A percentile compares a stretch with the other conserved stretches of the same genome.
These are phyloP conservation scores for Quercus lobata DNA, from an alignment of 331 rosid genomes.

Conservation along the genomic window DNA sequence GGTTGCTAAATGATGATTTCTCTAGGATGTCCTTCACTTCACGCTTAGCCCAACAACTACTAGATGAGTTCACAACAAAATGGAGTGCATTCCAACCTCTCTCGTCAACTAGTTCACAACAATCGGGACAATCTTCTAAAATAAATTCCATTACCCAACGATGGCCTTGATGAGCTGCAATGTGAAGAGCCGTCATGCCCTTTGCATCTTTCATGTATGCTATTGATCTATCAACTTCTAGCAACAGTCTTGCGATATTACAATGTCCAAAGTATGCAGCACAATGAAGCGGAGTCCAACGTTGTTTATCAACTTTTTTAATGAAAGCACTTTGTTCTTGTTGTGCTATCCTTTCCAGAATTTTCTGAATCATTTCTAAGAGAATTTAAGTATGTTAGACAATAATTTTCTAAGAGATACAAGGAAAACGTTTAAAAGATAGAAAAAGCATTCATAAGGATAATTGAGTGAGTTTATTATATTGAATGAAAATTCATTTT, in stretches of 20 bases:
- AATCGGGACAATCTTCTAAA: not conserved
- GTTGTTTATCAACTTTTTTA: not conserved
- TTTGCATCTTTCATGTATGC: not conserved
- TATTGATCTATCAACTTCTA: accelerated
- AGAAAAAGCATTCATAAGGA: too few relatives aligned
- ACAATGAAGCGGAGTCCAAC: not conserved
- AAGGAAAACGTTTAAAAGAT: too few relatives aligned
- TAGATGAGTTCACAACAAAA: too few relatives aligned
- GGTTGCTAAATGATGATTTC: not conserved
- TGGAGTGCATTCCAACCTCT: conserved; percentile 5
- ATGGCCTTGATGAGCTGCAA: not conserved
- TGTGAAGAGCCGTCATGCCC: not conserved
- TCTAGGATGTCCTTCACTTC: accelerated
- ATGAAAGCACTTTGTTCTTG: not conserved
- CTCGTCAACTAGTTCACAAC: not conserved
- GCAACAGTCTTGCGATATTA: too few relatives aligned
- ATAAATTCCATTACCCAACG: accelerated
- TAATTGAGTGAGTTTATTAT: too few relatives aligned
- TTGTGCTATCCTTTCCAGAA: not conserved
- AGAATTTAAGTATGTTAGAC: not conserved
- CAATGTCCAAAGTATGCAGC: too few relatives aligned
- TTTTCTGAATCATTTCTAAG: not conserved
- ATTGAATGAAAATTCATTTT: too few relatives aligned
- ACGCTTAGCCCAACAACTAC: too few relatives aligned
- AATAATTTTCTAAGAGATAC: too few relatives aligned